These are phyloP conservation scores for Whalleya microplaca DNA, from an alignment of 2,329 filamentous ascomycete species.

Conservation along the genomic window DNA sequence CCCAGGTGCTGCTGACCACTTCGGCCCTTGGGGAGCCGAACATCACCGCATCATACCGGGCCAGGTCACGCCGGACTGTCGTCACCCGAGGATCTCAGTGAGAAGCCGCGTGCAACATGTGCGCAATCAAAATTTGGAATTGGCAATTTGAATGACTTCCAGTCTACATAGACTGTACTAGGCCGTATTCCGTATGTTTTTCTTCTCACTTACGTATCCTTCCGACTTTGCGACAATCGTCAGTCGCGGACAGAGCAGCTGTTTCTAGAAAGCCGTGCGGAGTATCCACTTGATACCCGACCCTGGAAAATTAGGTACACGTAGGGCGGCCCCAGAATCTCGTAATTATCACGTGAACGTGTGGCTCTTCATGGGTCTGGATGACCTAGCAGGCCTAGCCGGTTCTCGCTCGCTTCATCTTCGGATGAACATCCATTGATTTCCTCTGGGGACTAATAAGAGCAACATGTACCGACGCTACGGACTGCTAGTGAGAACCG, in stretches of 20 bases:
- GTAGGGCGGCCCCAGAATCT: neutral
- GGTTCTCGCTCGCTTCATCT: neutral
- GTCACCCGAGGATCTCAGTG: neutral
- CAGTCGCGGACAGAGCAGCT: conserved; percentile 8
- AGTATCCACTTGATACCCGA: conserved; percentile 3
- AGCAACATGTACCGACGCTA: too few relatives aligned
- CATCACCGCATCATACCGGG: too few relatives aligned
- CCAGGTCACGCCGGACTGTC: neutral
- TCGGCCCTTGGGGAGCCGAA: neutral
- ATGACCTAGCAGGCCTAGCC: neutral
- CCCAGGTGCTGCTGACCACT: neutral
- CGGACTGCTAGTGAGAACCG: neutral
- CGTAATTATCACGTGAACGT: neutral
- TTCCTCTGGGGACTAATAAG: too few relatives aligned
- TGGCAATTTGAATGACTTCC: too few relatives aligned
- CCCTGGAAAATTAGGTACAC: conserved; percentile 7
- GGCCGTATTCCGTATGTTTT: too few relatives aligned
- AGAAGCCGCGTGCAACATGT: neutral
- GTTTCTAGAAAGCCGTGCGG: conserved; percentile 7
- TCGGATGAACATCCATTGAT: neutral
- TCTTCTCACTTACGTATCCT: neutral
- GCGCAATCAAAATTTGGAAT: neutral
- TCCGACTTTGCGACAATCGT: neutral
- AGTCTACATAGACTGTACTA: too few relatives aligned
- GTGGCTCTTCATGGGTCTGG: too few relatives aligned